Conservation (phyloP, 208 protist genomes). For the Leishmania mexicana region DNA sequence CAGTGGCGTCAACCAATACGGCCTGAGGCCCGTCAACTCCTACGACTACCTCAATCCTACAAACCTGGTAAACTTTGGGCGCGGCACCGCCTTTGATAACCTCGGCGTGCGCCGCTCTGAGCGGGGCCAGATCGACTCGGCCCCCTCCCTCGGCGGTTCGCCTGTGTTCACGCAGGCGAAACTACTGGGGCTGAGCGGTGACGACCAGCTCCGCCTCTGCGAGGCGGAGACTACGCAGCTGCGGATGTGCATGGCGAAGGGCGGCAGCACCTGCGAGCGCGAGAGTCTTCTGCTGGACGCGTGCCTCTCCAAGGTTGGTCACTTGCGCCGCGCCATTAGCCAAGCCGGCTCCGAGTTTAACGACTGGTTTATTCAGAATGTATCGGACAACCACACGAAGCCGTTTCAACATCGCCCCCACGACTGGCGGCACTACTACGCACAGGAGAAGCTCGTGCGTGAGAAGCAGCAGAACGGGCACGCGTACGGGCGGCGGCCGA, state of each 20-base stretch:
- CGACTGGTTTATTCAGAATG: constrained; percentile 92
- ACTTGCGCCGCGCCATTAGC: constrained; percentile 76
- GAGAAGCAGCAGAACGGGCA: constrained; percentile 76
- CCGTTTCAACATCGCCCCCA: constrained; percentile 88
- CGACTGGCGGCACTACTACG: constrained; percentile 88
- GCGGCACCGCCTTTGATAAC: constrained; percentile 87
- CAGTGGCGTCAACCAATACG: constrained; percentile 91
- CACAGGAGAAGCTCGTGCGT: constrained; percentile 84
- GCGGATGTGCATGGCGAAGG: constrained; percentile 88
- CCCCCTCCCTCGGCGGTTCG: constrained; percentile 76
- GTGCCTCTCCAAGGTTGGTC: constrained; percentile 80
- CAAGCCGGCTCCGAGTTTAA: constrained; percentile 75
- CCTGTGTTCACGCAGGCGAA: constrained; percentile 83
- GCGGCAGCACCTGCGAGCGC: constrained; percentile 75
- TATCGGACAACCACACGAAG: constrained; percentile 92
- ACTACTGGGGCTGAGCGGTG: constrained; percentile 78
- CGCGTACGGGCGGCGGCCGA: constrained; percentile 80
- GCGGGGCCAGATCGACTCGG: constrained; percentile 81
- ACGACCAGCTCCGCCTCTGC: constrained; percentile 83
- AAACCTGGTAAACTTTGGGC: constrained; percentile 91
- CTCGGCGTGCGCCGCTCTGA: constrained; percentile 80
- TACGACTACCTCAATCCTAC: constrained; percentile 90
- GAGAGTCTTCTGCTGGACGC: constrained; percentile 73
- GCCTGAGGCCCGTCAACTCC: constrained; percentile 72
- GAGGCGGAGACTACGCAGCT: constrained; percentile 85